Evolutionary conservation across 1,139 yeast genomes (phyloP).

Genomic region (Hemisphaericaspora lyxosophila): DNA sequence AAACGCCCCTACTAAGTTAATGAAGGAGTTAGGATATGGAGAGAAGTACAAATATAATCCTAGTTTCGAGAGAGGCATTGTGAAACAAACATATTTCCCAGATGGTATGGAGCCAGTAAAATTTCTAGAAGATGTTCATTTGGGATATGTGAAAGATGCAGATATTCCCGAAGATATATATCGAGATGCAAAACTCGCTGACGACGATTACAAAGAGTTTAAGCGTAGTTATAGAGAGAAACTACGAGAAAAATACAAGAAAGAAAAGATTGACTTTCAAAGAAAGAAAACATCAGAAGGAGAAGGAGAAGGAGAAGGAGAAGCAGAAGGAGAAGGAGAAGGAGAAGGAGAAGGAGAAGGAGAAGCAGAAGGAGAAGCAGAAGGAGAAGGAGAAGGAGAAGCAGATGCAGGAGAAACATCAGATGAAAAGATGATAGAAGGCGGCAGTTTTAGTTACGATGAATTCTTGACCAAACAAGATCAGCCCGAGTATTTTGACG

Average conservation of each 20-base stretch:
- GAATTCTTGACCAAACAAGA: conserved; percentile 37
- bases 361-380: not conserved
- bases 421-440: not conserved
- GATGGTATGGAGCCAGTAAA: conserved; percentile 35
- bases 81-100: conserved; percentile 71
- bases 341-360: conserved; percentile 1
- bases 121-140: conserved; percentile 41
- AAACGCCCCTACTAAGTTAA: conserved; percentile 89
- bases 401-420: conserved; percentile 1
- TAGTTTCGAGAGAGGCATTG: conserved; percentile 66
- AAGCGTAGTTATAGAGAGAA: conserved; percentile 19
- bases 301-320: not conserved
- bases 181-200: conserved; percentile 22
- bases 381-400: not conserved
- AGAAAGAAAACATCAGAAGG: not conserved
- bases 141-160: conserved; percentile 31
- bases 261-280: not conserved
- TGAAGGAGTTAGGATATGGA: conserved; percentile 87
- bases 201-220: conserved; percentile 28
- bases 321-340: not conserved
- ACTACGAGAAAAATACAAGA: conserved; percentile 10
- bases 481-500: conserved; percentile 42
- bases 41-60: conserved; percentile 89
- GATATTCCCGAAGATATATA: conserved; percentile 24
- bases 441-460: conserved; percentile 25